Evolutionary conservation across 352 stramenopile genomes (phyloP).

Genomic region (Phytophthora sansomeana): DNA sequence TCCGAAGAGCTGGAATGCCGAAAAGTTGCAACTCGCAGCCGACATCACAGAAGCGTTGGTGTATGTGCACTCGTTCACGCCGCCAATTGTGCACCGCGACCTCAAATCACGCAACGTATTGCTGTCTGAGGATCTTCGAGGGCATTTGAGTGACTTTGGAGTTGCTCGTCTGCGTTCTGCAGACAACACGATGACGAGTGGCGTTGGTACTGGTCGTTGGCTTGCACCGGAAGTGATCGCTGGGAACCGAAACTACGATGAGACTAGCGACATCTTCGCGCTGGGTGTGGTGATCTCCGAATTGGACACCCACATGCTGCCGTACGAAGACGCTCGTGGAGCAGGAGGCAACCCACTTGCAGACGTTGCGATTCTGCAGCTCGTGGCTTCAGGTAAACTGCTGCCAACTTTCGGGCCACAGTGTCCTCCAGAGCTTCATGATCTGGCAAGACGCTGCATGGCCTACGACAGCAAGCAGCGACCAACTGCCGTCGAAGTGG

Average conservation of each 20-base stretch:
- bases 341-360: conserved; percentile 40
- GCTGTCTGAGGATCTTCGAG: conserved; percentile 38
- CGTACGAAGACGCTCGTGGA: conserved; percentile 51
- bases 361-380: conserved; percentile 61
- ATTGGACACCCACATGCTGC: conserved; percentile 66
- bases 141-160: conserved; percentile 62
- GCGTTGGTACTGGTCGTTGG: conserved; percentile 60
- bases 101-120: conserved; percentile 70
- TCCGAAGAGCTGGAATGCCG: conserved; percentile 40
- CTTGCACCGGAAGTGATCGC: conserved; percentile 61
- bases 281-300: conserved; percentile 66
- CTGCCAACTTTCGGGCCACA: conserved; percentile 47
- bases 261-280: conserved; percentile 57
- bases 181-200: conserved; percentile 59
- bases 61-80: conserved; percentile 73
- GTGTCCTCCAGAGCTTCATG: conserved; percentile 49
- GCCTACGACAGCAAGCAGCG: conserved; percentile 43
- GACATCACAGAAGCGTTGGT: conserved; percentile 69
- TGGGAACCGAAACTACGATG: conserved; percentile 56
- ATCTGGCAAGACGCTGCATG: conserved; percentile 55
- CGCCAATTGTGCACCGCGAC: conserved; percentile 66
- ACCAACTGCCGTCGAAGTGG: conserved; percentile 58
- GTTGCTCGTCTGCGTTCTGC: conserved; percentile 47
- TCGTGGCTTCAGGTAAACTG: conserved; percentile 54
- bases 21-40: conserved; percentile 64